Evolutionary conservation across 2,329 filamentous ascomycete genomes (phyloP).

Genomic region (Pseudocercospora fijiensis): DNA sequence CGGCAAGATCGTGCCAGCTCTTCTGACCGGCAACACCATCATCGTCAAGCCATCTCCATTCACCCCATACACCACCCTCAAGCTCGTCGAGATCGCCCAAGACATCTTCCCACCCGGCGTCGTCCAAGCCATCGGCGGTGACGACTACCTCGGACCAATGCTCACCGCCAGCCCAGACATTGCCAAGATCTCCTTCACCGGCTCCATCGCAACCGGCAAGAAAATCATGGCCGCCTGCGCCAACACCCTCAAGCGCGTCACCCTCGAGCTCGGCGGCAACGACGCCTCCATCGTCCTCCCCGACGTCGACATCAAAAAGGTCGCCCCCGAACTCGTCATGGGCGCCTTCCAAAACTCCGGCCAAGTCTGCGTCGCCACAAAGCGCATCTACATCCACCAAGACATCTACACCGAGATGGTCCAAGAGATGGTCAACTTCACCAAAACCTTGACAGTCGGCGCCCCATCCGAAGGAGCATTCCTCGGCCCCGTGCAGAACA

Average conservation of each 20-base stretch:
- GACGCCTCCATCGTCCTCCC: slow-evolving; percentile 60
- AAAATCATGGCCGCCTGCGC: slow-evolving; percentile 58
- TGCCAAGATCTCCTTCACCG: slow-evolving; percentile 64
- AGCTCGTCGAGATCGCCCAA: slow-evolving; percentile 60
- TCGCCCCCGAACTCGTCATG: slow-evolving; percentile 51
- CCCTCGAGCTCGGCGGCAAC: slow-evolving; percentile 63
- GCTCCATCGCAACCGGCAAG: slow-evolving; percentile 61
- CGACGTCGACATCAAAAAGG: slow-evolving; percentile 57
- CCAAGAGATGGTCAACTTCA: slow-evolving; percentile 48
- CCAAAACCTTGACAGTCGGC: slow-evolving; percentile 48
- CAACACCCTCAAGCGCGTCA: slow-evolving; percentile 60
- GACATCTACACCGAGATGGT: slow-evolving; percentile 53
- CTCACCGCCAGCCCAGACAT: slow-evolving; percentile 60
- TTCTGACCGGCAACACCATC: slow-evolving; percentile 51
- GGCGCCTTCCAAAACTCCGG: slow-evolving; percentile 59
- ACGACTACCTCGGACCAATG: slow-evolving; percentile 60
- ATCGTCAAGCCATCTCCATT: slow-evolving; percentile 49
- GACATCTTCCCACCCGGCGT: slow-evolving; percentile 62
- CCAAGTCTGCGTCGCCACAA: slow-evolving; percentile 56
- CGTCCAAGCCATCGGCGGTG: slow-evolving; percentile 61
- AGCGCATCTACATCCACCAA: slow-evolving; percentile 59
- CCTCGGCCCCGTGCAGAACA: slow-evolving; percentile 61
- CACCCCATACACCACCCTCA: slow-evolving; percentile 59
- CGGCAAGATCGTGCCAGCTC: slow-evolving; percentile 57
- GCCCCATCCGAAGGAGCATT: slow-evolving; percentile 43